Conservation (phyloP, 345 rosid genomes). For the Ricinus communis region DNA sequence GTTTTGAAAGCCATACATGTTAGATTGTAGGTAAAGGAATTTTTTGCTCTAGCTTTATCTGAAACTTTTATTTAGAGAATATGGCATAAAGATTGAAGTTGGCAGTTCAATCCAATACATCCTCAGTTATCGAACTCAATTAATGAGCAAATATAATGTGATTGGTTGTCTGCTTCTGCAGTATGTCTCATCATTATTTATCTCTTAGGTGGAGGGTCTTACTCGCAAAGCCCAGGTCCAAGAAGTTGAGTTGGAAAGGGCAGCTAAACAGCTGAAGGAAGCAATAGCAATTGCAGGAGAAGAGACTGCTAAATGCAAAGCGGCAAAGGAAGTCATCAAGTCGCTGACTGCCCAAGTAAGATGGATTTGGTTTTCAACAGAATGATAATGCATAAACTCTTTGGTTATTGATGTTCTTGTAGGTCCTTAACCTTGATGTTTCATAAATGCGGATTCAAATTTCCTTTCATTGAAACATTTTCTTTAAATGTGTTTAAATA, state of each 20-base stretch:
- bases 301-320: constrained; percentile 91
- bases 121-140: not conserved
- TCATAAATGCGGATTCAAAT: not conserved
- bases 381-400: not conserved
- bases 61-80: constrained; percentile 1
- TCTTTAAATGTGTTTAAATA: not conserved
- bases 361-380: not conserved
- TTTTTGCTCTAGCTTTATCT: not conserved
- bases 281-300: constrained; percentile 80
- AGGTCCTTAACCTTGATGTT: not conserved
- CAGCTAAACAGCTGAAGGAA: constrained; percentile 83
- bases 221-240: constrained; percentile 77
- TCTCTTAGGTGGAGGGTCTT: constrained; percentile 79
- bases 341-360: constrained; percentile 96
- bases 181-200: constrained; percentile 24
- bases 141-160: not conserved
- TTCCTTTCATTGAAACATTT: not conserved
- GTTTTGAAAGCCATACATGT: not conserved
- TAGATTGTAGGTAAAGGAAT: too few species aligned
- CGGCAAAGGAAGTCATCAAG: constrained; percentile 99
- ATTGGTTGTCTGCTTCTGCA: constrained; percentile 17
- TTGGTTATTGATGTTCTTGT: constrained; percentile 4
- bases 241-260: constrained; percentile 88
- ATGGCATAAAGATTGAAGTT: not conserved
- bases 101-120: not conserved